Base-by-base conservation (phyloP, 441 rosid genomes). In the Macaranga tanarius region DNA sequence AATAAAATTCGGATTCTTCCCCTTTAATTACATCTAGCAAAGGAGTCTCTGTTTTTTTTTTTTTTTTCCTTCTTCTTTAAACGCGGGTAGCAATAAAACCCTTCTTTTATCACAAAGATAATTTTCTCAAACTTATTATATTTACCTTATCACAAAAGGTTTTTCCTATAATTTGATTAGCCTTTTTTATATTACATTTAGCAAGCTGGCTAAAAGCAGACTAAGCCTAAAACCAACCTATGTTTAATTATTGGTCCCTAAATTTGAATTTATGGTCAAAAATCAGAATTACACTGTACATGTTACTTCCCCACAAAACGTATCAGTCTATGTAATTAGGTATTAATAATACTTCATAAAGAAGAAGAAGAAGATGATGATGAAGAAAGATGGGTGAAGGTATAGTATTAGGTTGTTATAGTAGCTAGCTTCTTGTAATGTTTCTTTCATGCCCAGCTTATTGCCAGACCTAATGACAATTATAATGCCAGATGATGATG, bases 401-500 rank as follows among this genome's bases (percentile, higher is more conserved):
- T 13, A 20, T 48, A 31, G 40, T 44, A 9, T 10, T 48, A 31
- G 31, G 17, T 10, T 42, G 34, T 9, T 23, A 57, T 23, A 28
- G 64, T 8, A 25, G 20, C 12, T 42, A 45, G 13, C 22, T 19
- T 11, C 25, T 15, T 9, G 60, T 22, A 2, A 54, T 23, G 70
- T 42, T 54, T 63, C 70, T 63, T 55, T 72, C 70, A 44, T 22
- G n/a, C 61, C 44, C 58, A 54, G 23, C 42, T 42, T 26, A 28
- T 56, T 38, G 70, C 47, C 45, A 45, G 47, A 31, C 48, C 31
- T 65, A 56, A 65, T 55, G 11, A 65, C 70, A 64, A 73, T 22
- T 64, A 55, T 64, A 73, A 73, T n/a, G 57, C 44, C 70, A 55
- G 45, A 73, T 56, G 44, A 73, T 56, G 44, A 55, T 64, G 44